Percentiles rank a stretch among this genome's conserved stretches.
Evolutionary conservation across 2,329 filamentous ascomycete species (phyloP).

Genomic region (Cryphonectria radicalis): DNA sequence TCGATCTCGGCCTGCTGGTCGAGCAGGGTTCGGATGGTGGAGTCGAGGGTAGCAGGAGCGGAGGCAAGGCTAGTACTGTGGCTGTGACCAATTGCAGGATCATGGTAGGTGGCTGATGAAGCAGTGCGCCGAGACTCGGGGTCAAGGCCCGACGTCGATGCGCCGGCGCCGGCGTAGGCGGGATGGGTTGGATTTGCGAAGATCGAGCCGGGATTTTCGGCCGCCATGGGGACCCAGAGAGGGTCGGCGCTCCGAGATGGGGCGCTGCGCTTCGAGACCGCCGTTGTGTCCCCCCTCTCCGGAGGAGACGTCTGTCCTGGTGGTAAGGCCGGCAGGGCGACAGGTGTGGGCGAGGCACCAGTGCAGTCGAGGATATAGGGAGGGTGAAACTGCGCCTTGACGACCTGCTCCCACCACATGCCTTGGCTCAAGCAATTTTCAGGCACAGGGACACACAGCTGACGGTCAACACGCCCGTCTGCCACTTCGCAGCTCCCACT

Average conservation of each 20-base stretch:
- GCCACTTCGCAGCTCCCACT: conserved; percentile 16
- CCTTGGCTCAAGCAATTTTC: conserved; percentile 1
- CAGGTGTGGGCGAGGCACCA: not conserved
- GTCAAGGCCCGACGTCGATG: conserved; percentile 24
- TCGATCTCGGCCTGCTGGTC: conserved; percentile 59
- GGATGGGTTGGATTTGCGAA: conserved; percentile 22
- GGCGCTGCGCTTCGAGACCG: not conserved
- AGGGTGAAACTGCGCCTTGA: conserved; percentile 8
- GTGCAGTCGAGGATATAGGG: conserved; percentile 3
- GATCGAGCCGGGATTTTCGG: conserved; percentile 24
- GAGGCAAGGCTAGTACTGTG: conserved; percentile 36
- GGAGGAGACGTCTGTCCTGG: not conserved
- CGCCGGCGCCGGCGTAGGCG: conserved; percentile 27
- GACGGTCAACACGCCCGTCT: conserved; percentile 7
- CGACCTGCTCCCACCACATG: not conserved
- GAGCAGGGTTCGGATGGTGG: conserved; percentile 50
- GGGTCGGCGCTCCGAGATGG: conserved; percentile 13
- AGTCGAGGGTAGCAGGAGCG: conserved; percentile 47
- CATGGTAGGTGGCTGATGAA: conserved; percentile 20
- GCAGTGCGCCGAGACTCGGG: conserved; percentile 21
- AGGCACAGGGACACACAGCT: conserved; percentile 16
- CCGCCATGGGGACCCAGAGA: conserved; percentile 24
- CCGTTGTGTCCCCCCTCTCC: not conserved
- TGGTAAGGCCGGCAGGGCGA: not conserved
- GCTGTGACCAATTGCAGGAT: conserved; percentile 19